Percentiles rank a stretch among this genome's conserved stretches.
Evolutionary conservation across 1,284 basidiomycete genomes (phyloP).

Genomic region (Butyriboletus appendiculatus): DNA sequence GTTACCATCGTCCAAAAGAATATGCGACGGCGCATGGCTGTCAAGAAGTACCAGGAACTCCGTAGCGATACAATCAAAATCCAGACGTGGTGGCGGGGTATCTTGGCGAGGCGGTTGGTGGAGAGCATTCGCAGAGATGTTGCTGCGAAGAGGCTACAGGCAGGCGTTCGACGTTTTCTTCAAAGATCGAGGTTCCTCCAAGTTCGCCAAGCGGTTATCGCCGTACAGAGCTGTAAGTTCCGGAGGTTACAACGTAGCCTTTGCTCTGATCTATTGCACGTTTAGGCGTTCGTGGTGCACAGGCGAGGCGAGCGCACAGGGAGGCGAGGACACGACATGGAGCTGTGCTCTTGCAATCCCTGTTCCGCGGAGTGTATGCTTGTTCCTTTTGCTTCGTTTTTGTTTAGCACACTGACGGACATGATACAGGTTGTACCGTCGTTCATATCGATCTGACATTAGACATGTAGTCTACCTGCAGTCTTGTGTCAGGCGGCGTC

Average conservation of each 20-base stretch:
- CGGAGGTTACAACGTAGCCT: neutral
- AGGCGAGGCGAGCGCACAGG: constrained; percentile 68
- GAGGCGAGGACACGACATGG: constrained; percentile 66
- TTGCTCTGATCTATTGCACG: constrained; percentile 10
- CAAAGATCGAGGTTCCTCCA: constrained; percentile 74
- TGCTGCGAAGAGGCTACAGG: constrained; percentile 81
- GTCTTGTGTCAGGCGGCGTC: constrained; percentile 87
- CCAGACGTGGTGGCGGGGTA: constrained; percentile 93
- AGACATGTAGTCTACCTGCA: constrained; percentile 85
- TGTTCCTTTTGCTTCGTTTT: constrained; percentile 33
- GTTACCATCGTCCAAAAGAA: constrained; percentile 99
- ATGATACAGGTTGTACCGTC: constrained; percentile 61
- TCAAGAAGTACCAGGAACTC: constrained; percentile 78
- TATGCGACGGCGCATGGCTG: constrained; percentile 83
- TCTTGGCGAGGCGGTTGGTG: constrained; percentile 75
- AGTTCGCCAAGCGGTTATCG: constrained; percentile 64
- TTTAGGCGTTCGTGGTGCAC: constrained; percentile 78
- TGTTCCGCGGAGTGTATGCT: constrained; percentile 87
- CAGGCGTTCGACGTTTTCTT: constrained; percentile 68
- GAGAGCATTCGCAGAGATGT: constrained; percentile 72
- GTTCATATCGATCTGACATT: constrained; percentile 65
- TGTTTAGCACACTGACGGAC: constrained; percentile 7
- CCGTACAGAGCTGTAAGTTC: constrained; percentile 84
- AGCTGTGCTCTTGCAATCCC: constrained; percentile 77
- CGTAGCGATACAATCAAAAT: constrained; percentile 80